These are phyloP conservation scores for Rhynchosporium secalis DNA, from an alignment of 2,329 filamentous ascomycete genomes.

Conservation along the genomic window DNA sequence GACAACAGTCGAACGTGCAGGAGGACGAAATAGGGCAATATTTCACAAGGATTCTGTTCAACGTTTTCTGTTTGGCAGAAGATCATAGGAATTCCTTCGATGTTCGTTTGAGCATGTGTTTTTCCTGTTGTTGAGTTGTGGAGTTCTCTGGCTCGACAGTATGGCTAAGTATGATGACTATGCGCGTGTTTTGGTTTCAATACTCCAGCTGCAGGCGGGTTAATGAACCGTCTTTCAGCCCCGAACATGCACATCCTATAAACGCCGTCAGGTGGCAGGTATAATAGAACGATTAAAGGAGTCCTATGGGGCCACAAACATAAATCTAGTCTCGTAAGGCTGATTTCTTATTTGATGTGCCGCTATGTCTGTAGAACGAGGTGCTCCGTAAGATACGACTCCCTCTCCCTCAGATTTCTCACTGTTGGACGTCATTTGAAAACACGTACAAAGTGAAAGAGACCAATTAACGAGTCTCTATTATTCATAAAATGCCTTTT, in stretches of 20 bases:
- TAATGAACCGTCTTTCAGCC: slow-evolving; percentile 12
- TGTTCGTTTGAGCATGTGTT: not conserved
- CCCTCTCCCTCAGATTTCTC: not conserved
- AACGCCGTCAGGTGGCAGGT: not conserved
- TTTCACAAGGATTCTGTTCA: not conserved
- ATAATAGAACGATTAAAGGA: slow-evolving; percentile 1
- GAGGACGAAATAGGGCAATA: not conserved
- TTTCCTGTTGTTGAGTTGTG: not conserved
- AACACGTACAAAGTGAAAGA: not conserved
- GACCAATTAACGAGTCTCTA: not conserved
- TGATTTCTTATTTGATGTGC: slow-evolving; percentile 1
- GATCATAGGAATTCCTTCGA: not conserved
- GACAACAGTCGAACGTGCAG: not conserved
- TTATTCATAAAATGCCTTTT: slow-evolving; percentile 42
- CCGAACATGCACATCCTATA: slow-evolving; percentile 7
- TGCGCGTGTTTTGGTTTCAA: slow-evolving; percentile 3
- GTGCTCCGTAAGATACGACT: not conserved
- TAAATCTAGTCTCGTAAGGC: slow-evolving; percentile 13
- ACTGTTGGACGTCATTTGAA: not conserved
- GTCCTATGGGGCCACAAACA: not conserved
- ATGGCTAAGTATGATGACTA: no score
- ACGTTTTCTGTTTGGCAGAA: not conserved
- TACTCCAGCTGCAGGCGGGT: slow-evolving; percentile 7
- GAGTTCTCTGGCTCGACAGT: no score
- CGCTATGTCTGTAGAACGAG: not conserved